Base-by-base conservation (phyloP, 495 filamentous ascomycete genomes). In the Eremomyces bilateralis region DNA sequence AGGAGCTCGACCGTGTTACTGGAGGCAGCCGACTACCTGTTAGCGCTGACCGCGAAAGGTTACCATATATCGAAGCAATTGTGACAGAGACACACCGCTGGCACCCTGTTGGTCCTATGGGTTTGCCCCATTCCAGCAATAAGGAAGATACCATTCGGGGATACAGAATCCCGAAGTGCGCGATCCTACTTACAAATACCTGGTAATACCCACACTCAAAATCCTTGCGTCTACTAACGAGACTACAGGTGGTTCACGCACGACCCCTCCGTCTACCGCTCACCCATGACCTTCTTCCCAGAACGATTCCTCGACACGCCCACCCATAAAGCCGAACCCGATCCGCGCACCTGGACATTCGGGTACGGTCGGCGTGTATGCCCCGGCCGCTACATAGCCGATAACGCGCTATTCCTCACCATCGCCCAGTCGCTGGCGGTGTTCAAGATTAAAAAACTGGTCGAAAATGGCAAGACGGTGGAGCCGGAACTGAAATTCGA, bases 1-100 rank as follows among this genome's bases (percentile, higher is more conserved):
- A 56, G 4, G 69, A 77, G 42, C 50, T 78, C 27, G 69, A 74
- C 42, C 40, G 46, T 10, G 59, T 71, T 2, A 43, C 67, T 2
- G 63, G 65, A 1, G 20, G 35, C 1, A 30, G 40, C 0, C 38
- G 37, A 18, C 46, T 62, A 1, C 61, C 62, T 0, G 42, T 19
- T 4, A 42, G 48, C 27, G 39, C 31, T 0, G 60, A 67, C 20
- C 45, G 51, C 0, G 29, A 38, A 0, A 52, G 41, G 0, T 40
- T 67, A 1, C 60, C 60, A 0, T 65, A 67, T 34, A 45, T 63
- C 19, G 35, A 58, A 5, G 60, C 56, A 2, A 15, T 63, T 0
- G 48, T 64, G 6, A 61, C 62, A 34, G 63, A 67, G 32, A 38
- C 45, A 0, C 41, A 58, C 1, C 56, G 62, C 3, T 67, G 62